A percentile compares a stretch with the other conserved stretches of the same genome.
These are phyloP conservation scores for Syzygium aqueum DNA, from an alignment of 345 rosid species.

Conservation along the genomic window DNA sequence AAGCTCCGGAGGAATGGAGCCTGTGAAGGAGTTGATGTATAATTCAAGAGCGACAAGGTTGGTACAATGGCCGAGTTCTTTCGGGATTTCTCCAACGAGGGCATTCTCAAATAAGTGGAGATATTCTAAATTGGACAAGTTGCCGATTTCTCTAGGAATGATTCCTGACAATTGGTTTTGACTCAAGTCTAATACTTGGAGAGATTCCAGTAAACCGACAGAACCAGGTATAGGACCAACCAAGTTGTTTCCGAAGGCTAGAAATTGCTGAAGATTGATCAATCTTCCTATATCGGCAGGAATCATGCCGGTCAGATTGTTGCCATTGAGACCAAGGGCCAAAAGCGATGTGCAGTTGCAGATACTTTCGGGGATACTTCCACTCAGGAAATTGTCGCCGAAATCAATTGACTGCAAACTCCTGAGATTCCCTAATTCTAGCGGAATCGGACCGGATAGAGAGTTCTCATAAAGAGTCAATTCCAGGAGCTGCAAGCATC, in stretches of 20 bases:
- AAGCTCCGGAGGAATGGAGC: slow-evolving; percentile 57
- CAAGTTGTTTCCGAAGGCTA: slow-evolving; percentile 33
- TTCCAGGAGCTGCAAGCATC: slow-evolving; percentile 35
- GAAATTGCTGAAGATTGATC: slow-evolving; percentile 39
- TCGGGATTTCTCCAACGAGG: slow-evolving; percentile 53
- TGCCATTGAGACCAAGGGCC: slow-evolving; percentile 26
- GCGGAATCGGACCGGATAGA: slow-evolving; percentile 60
- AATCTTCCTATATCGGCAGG: slow-evolving; percentile 55
- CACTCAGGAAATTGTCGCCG: slow-evolving; percentile 45
- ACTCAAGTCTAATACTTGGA: slow-evolving; percentile 48
- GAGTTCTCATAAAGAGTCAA: slow-evolving; percentile 40
- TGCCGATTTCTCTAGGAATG: slow-evolving; percentile 62
- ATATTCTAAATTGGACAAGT: slow-evolving; percentile 39
- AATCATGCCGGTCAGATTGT: slow-evolving; percentile 57
- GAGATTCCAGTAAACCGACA: slow-evolving; percentile 34
- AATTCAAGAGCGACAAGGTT: slow-evolving; percentile 46
- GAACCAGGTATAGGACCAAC: slow-evolving; percentile 59
- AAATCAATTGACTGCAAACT: slow-evolving; percentile 47
- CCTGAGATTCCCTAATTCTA: slow-evolving; percentile 43
- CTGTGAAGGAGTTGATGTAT: slow-evolving; percentile 39
- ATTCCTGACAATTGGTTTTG: slow-evolving; percentile 47
- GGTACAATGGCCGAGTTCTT: slow-evolving; percentile 48
- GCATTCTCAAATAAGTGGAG: slow-evolving; percentile 35
- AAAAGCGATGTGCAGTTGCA: slow-evolving; percentile 47
- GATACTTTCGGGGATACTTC: slow-evolving; percentile 49